These are phyloP conservation scores for Smithsoniella earleae DNA, from an alignment of 163 green algal genomes.

Conservation along the genomic window DNA sequence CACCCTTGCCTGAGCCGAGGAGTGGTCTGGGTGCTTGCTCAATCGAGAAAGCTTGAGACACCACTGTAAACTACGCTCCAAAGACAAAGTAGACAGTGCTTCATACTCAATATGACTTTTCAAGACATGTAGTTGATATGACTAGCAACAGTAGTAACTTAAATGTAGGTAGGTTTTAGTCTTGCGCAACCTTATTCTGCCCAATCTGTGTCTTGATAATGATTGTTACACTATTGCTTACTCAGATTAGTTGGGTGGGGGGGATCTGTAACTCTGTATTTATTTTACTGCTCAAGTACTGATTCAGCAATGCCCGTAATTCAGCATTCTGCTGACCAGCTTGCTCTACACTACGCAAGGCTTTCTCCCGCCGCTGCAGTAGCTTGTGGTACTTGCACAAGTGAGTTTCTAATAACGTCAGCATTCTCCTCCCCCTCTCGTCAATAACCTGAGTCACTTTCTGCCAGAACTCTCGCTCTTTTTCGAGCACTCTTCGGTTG, in stretches of 20 bases:
- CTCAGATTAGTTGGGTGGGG: conserved; percentile 56
- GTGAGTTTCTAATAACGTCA: conserved; percentile 53
- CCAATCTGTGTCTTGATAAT: too few species aligned
- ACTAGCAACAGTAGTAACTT: too few species aligned
- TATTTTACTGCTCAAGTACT: conserved; percentile 58
- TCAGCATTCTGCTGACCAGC: conserved; percentile 60
- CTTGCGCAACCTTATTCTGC: too few species aligned
- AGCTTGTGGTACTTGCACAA: conserved; percentile 52
- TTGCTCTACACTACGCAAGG: conserved; percentile 45
- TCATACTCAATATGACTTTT: too few species aligned
- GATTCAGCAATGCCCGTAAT: conserved; percentile 58
- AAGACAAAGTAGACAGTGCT: too few species aligned
- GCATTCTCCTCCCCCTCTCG: conserved; percentile 48
- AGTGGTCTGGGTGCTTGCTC: conserved; percentile 8
- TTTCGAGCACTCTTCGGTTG: conserved; percentile 34
- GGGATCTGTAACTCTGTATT: conserved; percentile 62
- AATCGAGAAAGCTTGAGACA: too few species aligned
- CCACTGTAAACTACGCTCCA: too few species aligned
- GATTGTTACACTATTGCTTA: too few species aligned
- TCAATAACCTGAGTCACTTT: conserved; percentile 49
- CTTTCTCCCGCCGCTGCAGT: conserved; percentile 37
- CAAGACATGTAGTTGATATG: too few species aligned
- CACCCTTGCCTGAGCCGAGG: background rate
- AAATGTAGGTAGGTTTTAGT: too few species aligned
- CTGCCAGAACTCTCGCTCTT: conserved; percentile 49